Evolutionary conservation across 2,329 filamentous ascomycete genomes (phyloP), one percentile per base, ranked within the genome.

Genomic region (Coleophoma cylindrospora): DNA sequence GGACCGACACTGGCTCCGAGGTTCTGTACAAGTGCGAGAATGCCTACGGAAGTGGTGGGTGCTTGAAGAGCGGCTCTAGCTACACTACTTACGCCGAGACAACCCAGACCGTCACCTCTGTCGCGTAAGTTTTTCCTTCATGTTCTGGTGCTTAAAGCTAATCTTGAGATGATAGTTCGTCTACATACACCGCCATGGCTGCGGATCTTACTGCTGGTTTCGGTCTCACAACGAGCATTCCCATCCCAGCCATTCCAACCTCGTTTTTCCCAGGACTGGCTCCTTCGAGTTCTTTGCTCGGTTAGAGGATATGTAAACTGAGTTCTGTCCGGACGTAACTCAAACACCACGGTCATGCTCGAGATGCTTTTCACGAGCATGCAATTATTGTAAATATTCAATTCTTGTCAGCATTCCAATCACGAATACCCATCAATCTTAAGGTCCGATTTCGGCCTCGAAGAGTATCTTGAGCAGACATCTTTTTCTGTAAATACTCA

Each of bases 41-140:
- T 53, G 76, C 72, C 1, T 80, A 75, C 53, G 74, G 74, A 4
- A 59, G 59, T 3, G 74, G 76, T 3, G 70, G 66, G 15, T 80
- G 77, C 56, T 58, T 78, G 40, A 65, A 72, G 19, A 40, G 19
- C 17, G 34, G 43, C 19, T 34, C 36, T 15, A 27, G 17, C 15
- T 15, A 41, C 22, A 41, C 40, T 22, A 41, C 40, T 15, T 41
- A 41, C 22, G 40, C 40, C 11, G 40, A 13, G 12, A 21, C 40
- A 13, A 41, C 40, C 14, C 12, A 41, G 40, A 41, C 40, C 22
- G 40, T 41, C 9, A 41, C 40, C 19, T 41, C 40, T 3, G 40
- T 41, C 22, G 40, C 40, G 40, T 41, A 22, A 1, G 40, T 41
- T 22, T 17, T 14, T 15, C 14, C 19, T 10, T 41, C 22, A 17